These are phyloP conservation scores for Danielozyma ontarioensis DNA, from an alignment of 805 yeast genomes.

Conservation along the genomic window DNA sequence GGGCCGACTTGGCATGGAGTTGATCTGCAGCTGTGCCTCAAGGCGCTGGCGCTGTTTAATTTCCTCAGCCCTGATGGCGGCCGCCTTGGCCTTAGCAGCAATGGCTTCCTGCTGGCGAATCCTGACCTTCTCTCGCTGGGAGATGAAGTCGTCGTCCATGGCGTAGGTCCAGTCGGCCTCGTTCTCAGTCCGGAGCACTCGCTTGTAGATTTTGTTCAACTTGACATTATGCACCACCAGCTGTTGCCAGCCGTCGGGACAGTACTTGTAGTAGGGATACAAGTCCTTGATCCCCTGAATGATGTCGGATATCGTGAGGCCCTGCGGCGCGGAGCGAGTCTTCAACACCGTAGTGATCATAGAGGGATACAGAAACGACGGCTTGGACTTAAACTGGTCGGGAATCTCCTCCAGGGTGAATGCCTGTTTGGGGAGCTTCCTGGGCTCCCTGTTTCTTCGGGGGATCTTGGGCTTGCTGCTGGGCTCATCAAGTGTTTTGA, in stretches of 20 bases:
- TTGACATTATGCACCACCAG: slow-evolving; percentile 87
- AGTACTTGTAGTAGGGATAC: slow-evolving; percentile 87
- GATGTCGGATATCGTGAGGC: slow-evolving; percentile 64
- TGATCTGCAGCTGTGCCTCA: slow-evolving; percentile 25
- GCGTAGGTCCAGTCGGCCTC: slow-evolving; percentile 98
- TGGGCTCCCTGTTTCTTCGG: slow-evolving; percentile 30
- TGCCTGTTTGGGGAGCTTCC: slow-evolving; percentile 53
- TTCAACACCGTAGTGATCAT: slow-evolving; percentile 76
- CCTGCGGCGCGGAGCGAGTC: slow-evolving; percentile 59
- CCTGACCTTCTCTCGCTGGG: slow-evolving; percentile 74
- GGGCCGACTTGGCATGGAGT: slow-evolving; percentile 3
- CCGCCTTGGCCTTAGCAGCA: slow-evolving; percentile 54
- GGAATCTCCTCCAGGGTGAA: slow-evolving; percentile 85
- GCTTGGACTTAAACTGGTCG: slow-evolving; percentile 78
- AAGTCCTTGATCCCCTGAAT: slow-evolving; percentile 80
- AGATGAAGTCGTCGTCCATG: slow-evolving; percentile 76
- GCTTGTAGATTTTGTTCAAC: slow-evolving; percentile 77
- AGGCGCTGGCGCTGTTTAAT: slow-evolving; percentile 40
- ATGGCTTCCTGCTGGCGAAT: slow-evolving; percentile 55
- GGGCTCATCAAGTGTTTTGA: slow-evolving; percentile 28
- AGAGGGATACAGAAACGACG: slow-evolving; percentile 73
- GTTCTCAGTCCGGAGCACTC: slow-evolving; percentile 50
- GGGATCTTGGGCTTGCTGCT: slow-evolving; percentile 29
- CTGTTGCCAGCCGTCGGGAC: slow-evolving; percentile 98
- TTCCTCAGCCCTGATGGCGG: slow-evolving; percentile 48